Evolutionary conservation across 371 early-diverging fungal genomes (phyloP), one percentile per base, ranked within the genome.

Genomic region (Mortierella sp.): DNA sequence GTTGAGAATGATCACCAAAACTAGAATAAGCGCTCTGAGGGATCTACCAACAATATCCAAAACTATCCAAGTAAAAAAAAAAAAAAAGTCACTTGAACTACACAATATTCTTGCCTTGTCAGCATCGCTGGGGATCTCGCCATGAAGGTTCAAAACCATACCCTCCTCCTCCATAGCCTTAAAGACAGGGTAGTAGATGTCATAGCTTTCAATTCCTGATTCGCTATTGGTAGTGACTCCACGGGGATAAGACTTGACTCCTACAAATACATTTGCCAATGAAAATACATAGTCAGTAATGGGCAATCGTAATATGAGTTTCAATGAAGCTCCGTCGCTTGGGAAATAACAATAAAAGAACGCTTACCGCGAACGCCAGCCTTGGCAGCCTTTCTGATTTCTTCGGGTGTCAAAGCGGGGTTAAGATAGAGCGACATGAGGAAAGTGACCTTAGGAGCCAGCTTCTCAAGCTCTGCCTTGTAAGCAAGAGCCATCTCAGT

Each of bases 201-300:
- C 91, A 74, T 97, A 96, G 76, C 89, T 90, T 71, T 96, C 95
- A 70, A 99, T 96, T 58, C 99, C 99, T 65, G 90, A 89, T 64
- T 98, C 97, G 69, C 93, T 93, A 90, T 99, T 98, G 68, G 99
- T 99, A 0, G 99, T 99, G 28, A 99, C 99, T 37, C 99, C 98
- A 37, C 97, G 91, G 26, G 99, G 99, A 83, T 98, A 98, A 12
- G 96, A 94, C 83, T 98, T 98, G 66, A 98, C 98, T 62, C 96
- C 96, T 89, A 54, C 22, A 43, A 51, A 35, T 8, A 49, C 19
- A n/a, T n/a, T n/a, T n/a, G n/a, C 10, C 42, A 59, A 35, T 53
- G 47, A 43, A 62, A 17, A 26, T 0, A 47, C 8, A 66, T 26
- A 55, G 26, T 26, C 40, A 37, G 40, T 37, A 9, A 9, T 37